phyloP scores from a whole-genome alignment of 2,329 filamentous ascomycete genomes.

The Arachnomyces sp. region DNA sequence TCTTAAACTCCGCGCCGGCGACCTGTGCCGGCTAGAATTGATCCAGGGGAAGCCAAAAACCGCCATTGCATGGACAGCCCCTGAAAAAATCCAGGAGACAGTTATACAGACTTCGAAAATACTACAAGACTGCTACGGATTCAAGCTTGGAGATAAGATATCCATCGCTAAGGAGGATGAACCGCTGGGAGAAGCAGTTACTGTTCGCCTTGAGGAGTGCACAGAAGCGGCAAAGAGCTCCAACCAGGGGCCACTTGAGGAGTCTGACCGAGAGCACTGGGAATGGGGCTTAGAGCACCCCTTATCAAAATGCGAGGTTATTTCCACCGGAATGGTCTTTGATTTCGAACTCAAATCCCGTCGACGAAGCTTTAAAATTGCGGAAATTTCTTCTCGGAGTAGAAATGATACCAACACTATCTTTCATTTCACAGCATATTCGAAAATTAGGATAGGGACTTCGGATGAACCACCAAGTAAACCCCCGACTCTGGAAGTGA shows the following conservation, averaged over 20 bases:
- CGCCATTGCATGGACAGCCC: constrained; percentile 57
- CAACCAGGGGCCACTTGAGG: constrained; percentile 21
- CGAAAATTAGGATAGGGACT: constrained; percentile 26
- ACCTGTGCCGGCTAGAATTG: constrained; percentile 42
- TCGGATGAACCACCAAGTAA: constrained; percentile 11
- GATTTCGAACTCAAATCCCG: constrained; percentile 53
- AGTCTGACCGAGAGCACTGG: constrained; percentile 38
- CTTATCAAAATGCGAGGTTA: constrained; percentile 52
- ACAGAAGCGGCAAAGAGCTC: constrained; percentile 34
- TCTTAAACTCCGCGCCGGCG: constrained; percentile 50
- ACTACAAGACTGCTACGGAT: constrained; percentile 63
- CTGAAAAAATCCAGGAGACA: constrained; percentile 57
- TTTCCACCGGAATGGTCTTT: constrained; percentile 64
- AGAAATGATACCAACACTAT: constrained; percentile 30
- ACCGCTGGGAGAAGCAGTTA: constrained; percentile 47
- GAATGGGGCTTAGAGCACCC: constrained; percentile 41
- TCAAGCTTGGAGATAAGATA: constrained; percentile 65
- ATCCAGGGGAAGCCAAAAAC: constrained; percentile 39
- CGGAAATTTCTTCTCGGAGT: constrained; percentile 49
- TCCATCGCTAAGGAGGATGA: constrained; percentile 49
- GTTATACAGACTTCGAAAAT: constrained; percentile 66
- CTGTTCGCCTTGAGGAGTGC: constrained; percentile 55
- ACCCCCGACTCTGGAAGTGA: constrained; percentile 22
- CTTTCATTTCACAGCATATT: constrained; percentile 27
- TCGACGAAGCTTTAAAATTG: constrained; percentile 55